Base-by-base conservation (phyloP, 2,329 filamentous ascomycete species). In the Xylaria sp. region DNA sequence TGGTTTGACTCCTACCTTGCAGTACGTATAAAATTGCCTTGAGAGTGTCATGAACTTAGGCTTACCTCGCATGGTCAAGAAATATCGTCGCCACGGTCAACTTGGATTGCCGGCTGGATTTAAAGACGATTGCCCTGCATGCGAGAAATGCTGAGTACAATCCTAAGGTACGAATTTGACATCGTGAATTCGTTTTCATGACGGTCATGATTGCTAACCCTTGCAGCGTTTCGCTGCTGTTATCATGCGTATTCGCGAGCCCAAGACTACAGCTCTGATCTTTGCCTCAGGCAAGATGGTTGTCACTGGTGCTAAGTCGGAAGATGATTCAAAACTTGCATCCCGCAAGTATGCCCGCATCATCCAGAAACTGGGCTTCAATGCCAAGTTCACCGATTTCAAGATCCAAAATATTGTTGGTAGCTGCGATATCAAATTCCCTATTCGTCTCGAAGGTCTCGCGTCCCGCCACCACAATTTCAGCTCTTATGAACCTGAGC, bases 391-490 rank as follows among this genome's bases (percentile, higher is more conserved):
- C 80, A 97, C 94, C 70, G 95, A 99, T 79, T 99, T 99, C 83
- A 99, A 98, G 87, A 99, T 99, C 74, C 94, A 97, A 84, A 99
- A 99, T 80, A 98, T 99, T 69, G 95, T 99, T 70, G 95, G 95
- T 68, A 97, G 93, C 64, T 98, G 94, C 79, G 95, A 99, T 77
- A 97, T 99, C 85, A 97, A 97, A 85, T 99, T 99, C 82, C 95
- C 95, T 57, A 97, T 99, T 72, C 92, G 95, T 70, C 85, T 99
- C 62, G 95, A 98, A 78, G 95, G 95, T 80, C 83, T 99, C 76
- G 95, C 95, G 15, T 95, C 91, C 71, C 92, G 94, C 80, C 95
- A 99, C 86, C 94, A 98, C 85, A 97, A 97, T 82, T 99, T 98
- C 88, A 96, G 92, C 80, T 97, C 94, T 61, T 99, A 99, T 79